Evolutionary conservation across 139 green algal genomes (phyloP).

Genomic region (Edaphochlamys debaryana): DNA sequence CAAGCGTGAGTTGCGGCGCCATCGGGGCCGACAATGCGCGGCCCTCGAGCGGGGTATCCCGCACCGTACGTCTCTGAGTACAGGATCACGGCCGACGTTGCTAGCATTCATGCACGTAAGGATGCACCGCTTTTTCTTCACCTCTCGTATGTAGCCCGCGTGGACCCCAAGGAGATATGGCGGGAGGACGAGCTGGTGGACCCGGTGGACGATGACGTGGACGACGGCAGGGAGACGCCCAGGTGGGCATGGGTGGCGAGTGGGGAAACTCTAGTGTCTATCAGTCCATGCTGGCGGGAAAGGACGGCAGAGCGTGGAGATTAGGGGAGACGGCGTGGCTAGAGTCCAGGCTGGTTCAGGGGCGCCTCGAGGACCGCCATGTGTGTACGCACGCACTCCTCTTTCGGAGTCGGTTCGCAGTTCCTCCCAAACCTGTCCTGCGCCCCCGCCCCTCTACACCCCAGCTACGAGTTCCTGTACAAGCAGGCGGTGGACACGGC

Average conservation of each 20-base stretch:
- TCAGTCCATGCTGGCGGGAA: background rate
- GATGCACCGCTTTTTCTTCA: too few species aligned
- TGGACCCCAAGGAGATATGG: slow-evolving; percentile 72
- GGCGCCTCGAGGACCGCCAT: too few species aligned
- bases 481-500: slow-evolving; percentile 76
- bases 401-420: background rate
- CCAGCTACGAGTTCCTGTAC: slow-evolving; percentile 76
- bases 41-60: too few species aligned
- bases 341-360: too few species aligned
- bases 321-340: too few species aligned
- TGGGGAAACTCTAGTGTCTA: background rate
- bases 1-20: slow-evolving; percentile 34
- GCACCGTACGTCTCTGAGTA: too few species aligned
- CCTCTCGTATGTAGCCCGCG: slow-evolving; percentile 6
- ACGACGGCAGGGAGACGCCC: slow-evolving; percentile 63
- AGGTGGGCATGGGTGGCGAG: slow-evolving; percentile 40
- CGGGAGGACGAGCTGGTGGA: slow-evolving; percentile 59
- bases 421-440: too few species aligned
- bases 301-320: too few species aligned
- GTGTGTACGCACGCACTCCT: too few species aligned
- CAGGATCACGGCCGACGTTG: too few species aligned
- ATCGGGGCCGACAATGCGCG: background rate
- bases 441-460: background rate
- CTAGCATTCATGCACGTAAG: too few species aligned
- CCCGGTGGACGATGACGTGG: slow-evolving; percentile 56